Evolutionary conservation across 306 rosid species (phyloP).

Genomic region (Rosa chinensis): DNA sequence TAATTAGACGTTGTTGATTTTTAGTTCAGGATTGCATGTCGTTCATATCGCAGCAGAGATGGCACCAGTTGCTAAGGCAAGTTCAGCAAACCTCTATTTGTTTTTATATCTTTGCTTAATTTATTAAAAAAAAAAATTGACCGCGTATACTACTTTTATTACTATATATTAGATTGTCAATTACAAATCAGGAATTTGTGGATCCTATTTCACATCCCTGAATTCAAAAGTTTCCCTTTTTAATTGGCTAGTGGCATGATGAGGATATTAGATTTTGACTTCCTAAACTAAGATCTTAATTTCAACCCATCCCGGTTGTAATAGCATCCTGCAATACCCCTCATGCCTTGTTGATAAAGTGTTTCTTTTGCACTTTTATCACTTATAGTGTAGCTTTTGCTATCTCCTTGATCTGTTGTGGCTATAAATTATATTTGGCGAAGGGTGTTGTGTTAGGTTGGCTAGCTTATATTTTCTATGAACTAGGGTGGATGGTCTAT

Average conservation of each 20-base stretch:
- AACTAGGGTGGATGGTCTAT: neutral
- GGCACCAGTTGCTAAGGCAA: conserved; percentile 99
- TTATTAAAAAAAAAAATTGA: neutral
- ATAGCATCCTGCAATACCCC: neutral
- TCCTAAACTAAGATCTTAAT: neutral
- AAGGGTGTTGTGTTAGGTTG: neutral
- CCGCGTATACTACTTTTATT: neutral
- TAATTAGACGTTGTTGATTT: conserved; percentile 51
- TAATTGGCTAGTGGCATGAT: neutral
- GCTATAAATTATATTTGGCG: neutral
- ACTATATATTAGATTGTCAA: neutral
- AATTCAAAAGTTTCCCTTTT: neutral
- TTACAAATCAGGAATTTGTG: neutral
- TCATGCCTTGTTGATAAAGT: neutral
- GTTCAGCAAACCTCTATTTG: conserved; percentile 21
- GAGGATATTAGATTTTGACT: neutral
- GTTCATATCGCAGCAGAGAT: conserved; percentile 96
- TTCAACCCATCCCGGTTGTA: neutral
- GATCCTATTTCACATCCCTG: neutral
- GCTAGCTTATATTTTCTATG: conserved; percentile 1
- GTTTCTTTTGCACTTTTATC: neutral
- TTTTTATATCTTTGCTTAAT: conserved; percentile 9
- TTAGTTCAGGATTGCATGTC: conserved; percentile 81
- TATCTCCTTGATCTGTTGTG: neutral
- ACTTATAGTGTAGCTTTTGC: neutral